These are phyloP conservation scores for Blastomyces emzantsi DNA, from an alignment of 2,329 filamentous ascomycete genomes.

Conservation along the genomic window DNA sequence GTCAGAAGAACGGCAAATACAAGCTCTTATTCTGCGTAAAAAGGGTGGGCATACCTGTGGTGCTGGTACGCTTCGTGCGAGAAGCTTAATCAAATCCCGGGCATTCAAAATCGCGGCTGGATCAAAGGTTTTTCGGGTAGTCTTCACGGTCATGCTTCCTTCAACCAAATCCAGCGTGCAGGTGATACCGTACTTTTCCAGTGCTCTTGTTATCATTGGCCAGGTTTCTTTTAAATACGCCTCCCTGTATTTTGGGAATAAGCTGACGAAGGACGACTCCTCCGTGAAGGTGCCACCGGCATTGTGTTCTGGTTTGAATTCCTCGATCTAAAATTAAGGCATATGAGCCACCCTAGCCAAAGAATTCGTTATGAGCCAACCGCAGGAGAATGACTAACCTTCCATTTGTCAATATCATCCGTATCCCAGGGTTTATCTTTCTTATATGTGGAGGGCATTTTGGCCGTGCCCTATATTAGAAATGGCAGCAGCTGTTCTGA, in stretches of 20 bases:
- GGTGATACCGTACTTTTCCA: slow-evolving; percentile 80
- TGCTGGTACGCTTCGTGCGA: slow-evolving; percentile 83
- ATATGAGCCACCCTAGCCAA: not conserved
- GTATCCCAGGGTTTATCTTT: slow-evolving; percentile 92
- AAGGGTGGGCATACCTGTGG: slow-evolving; percentile 48
- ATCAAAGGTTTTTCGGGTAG: slow-evolving; percentile 83
- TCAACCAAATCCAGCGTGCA: slow-evolving; percentile 92
- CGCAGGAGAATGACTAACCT: slow-evolving; percentile 40
- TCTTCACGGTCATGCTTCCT: slow-evolving; percentile 94
- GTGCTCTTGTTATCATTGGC: slow-evolving; percentile 77
- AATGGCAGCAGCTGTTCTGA: not conserved
- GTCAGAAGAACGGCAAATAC: slow-evolving; percentile 10
- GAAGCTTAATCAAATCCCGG: slow-evolving; percentile 84
- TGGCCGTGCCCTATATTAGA: not conserved
- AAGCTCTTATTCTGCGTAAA: not conserved
- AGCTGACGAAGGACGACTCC: slow-evolving; percentile 72
- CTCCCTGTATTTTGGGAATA: slow-evolving; percentile 97
- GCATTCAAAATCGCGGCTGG: slow-evolving; percentile 90
- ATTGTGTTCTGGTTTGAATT: slow-evolving; percentile 82
- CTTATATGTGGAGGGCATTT: slow-evolving; percentile 82
- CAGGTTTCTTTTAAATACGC: slow-evolving; percentile 86
- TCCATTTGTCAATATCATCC: slow-evolving; percentile 96
- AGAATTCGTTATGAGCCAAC: not conserved
- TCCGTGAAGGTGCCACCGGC: slow-evolving; percentile 76
- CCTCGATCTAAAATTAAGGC: slow-evolving; percentile 50